Evolutionary conservation across 2,329 filamentous ascomycete genomes (phyloP), one percentile per base, ranked within the genome.

Genomic region (Zymoseptoria brevis): DNA sequence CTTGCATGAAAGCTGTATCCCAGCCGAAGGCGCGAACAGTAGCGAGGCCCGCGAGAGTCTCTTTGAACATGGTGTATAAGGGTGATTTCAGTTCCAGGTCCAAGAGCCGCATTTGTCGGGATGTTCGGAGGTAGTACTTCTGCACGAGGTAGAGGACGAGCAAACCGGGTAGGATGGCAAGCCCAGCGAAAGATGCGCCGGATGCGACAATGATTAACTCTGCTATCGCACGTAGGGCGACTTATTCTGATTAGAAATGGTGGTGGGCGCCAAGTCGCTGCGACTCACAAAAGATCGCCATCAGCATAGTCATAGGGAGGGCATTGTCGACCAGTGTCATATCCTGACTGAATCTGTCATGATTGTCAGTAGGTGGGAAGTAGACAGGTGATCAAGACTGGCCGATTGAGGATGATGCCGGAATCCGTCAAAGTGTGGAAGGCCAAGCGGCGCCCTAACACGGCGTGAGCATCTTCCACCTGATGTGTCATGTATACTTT

Each of bases 11-110:
- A 2, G 70, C 67, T 1, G 64, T 64, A 9, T 72, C 68, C 79
- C 80, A 82, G 2, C 75, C 74, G 54, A 81, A 82, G 0, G 81
- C 76, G 8, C 80, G 77, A 41, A 84, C 77, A 0, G 79, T 82
- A 0, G 74, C 63, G 0, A 82, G 63, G 0, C 81, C 81, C 5
- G 73, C 68, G 0, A 81, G 66, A 0, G 78, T 79, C 57, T 83
- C 81, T 8, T 77, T 68, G 62, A 83, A 82, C 41, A 81, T 76
- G 0, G 79, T 76, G 63, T 79, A 81, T 0, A 83, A 71, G 0
- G 79, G 79, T 1, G 75, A 75, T 59, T 79, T 78, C 30, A 75
- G 72, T 65, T 83, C 81, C 0, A 83, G 72, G 66, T 83, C 81
- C 13, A 83, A 72, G 19, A 81, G 73, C 41, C 82, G 76, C 2